Base-by-base conservation (phyloP, 108 stramenopile genomes). In the Cylindrotheca closterium region DNA sequence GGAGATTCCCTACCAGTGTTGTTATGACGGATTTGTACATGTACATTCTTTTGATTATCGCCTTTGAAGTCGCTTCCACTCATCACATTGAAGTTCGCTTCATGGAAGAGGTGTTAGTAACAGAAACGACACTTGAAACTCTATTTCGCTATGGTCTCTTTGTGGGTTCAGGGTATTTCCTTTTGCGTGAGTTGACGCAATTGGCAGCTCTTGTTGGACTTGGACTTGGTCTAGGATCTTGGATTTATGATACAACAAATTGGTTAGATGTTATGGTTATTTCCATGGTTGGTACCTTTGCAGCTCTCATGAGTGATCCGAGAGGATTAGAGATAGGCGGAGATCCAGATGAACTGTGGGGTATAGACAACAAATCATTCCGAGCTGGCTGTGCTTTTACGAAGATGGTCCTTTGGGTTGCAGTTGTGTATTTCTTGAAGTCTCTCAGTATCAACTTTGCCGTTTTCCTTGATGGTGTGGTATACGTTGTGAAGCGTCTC, bases 341-440 rank as follows among this genome's bases (percentile, higher is more conserved):
- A 1, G 58, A 46, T 18, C 5, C 19, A 5, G 24, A 17, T 26
- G 37, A 15, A 10, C 37, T 15, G 15, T 42, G 37, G 37, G 63
- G 63, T 4, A 37, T 53, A 1, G 27, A 22, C 25, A 33, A 51
- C n/a, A 79, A 84, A 19, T 53, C 60, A 30, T 91, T 93, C 65
- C 81, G 89, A 31, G 58, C 64, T 37, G 89, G 89, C 1, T 70
- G 60, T 25, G 92, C 92, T 1, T 68, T 88, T 50, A 87, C 85
- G n/a, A 86, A 88, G 55, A 83, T 80, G 0, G 72, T 91, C 33
- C 63, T 93, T 37, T 90, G 86, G 88, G 71, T 75, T 26, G 74
- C 80, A 22, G 81, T 93, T n/a, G 90, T 93, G 63, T 82, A 73
- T 51, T 93, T 86, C 65, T 60, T 90, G 60, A 93, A 93, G 70